Base-by-base conservation (phyloP, 495 filamentous ascomycete genomes). In the Penicillium coprophilum region DNA sequence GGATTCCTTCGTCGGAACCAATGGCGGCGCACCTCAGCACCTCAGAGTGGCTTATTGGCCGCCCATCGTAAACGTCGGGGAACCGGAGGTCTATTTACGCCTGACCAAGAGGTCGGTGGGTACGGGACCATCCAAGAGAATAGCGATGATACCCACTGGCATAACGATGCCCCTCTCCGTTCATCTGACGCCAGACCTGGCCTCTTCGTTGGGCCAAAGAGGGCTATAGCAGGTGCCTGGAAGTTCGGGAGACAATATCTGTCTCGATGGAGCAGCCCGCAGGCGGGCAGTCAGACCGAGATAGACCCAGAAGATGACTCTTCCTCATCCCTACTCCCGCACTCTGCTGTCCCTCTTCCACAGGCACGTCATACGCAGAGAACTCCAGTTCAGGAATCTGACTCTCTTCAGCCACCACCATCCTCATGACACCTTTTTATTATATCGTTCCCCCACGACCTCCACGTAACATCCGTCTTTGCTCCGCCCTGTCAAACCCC, bases 201-300 rank as follows among this genome's bases (percentile, higher is more conserved):
- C 28, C 46, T 67, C 62, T 66, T 76, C 61, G 69, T 63, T n/a
- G 69, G 67, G 20, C 54, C 73, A 65, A 73, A 67, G 55, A 73
- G 64, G 53, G 47, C 63, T 21, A 39, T 74, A 3, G 10, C 46
- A 19, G 62, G 46, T 7, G 65, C 59, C 4, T 76, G 70, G 71
- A 57, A 56, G 57, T 57, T 59, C 30, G 61, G 72, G 19, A 64
- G 65, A 28, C 62, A 57, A 34, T 70, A 62, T 49, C 40, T 74
- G 19, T 55, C 62, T 23, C 67, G 61, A 47, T 62, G 68, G 58
- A 68, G 64, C 13, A 64, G 50, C 55, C 57, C 56, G 58, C 55
- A 15, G 61, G 60, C 61, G 59, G 62, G 59, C 38, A 56, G 36
- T 46, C 43, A 52, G 15, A 21, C 38, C 7, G 38, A 47, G 38